Conservation (phyloP, 495 filamentous ascomycete genomes). For the Trichoderma virens region DNA sequence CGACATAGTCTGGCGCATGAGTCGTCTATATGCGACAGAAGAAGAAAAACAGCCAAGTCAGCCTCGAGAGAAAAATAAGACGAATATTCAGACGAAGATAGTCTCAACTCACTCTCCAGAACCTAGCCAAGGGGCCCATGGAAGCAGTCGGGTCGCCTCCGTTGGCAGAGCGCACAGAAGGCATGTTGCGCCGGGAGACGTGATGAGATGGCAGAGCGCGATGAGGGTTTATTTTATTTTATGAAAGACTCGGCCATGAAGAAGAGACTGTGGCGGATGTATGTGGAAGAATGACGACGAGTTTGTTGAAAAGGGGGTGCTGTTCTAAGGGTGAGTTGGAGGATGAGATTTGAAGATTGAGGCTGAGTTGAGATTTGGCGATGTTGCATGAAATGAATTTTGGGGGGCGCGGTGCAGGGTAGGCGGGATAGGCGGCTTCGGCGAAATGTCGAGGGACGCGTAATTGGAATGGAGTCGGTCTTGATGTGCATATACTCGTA, state of each 20-base stretch:
- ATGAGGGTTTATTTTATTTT: neutral
- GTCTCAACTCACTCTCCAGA: neutral
- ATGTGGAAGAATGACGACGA: neutral
- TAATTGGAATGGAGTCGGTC: neutral
- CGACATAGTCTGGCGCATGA: conserved; percentile 82
- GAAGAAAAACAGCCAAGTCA: neutral
- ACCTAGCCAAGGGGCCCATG: neutral
- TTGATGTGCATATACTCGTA: no score
- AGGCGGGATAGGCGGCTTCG: neutral
- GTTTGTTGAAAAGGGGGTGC: no score
- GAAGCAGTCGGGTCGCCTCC: neutral
- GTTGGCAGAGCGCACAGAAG: neutral
- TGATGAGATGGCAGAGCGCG: neutral
- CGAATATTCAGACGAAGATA: neutral
- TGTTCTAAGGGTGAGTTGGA: no score
- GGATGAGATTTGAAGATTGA: no score
- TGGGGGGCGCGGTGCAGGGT: neutral
- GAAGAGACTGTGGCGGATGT: neutral
- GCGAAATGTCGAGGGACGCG: neutral
- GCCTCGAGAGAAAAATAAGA: neutral
- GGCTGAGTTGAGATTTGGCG: neutral
- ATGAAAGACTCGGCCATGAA: neutral
- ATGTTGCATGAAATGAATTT: neutral
- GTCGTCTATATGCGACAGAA: conserved; percentile 45
- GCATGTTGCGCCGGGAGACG: neutral